phyloP scores from a whole-genome alignment of 2,329 filamentous ascomycete genomes.

The Biscogniauxia sp. region DNA sequence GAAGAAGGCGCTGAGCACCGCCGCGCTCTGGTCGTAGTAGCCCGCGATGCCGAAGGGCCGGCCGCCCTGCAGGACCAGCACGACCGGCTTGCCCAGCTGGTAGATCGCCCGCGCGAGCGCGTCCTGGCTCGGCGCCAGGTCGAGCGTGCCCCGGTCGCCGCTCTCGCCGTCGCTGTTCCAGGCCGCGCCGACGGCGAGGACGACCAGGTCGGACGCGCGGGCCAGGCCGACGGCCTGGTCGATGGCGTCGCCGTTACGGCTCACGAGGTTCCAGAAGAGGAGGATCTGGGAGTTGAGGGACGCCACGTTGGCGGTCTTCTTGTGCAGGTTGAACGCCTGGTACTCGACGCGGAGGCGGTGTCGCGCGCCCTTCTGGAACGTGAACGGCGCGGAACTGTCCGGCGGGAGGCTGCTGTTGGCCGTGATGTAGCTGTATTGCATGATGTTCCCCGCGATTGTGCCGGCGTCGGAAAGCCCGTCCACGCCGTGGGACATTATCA shows the following conservation, averaged over 20 bases:
- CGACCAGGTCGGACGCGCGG: conserved; percentile 35
- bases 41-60: conserved; percentile 40
- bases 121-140: conserved; percentile 38
- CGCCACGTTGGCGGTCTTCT: conserved; percentile 38
- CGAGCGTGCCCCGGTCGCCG: conserved; percentile 39
- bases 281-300: conserved; percentile 42
- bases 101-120: conserved; percentile 37
- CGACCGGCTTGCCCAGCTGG: conserved; percentile 38
- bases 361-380: conserved; percentile 32
- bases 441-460: conserved; percentile 41
- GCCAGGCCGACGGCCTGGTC: conserved; percentile 36
- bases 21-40: conserved; percentile 38
- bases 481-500: conserved; percentile 28
- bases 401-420: conserved; percentile 37
- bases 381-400: conserved; percentile 36
- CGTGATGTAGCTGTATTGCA: conserved; percentile 35
- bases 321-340: conserved; percentile 40
- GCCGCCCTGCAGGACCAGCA: conserved; percentile 41
- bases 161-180: conserved; percentile 46
- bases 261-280: conserved; percentile 46
- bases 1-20: conserved; percentile 39
- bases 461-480: conserved; percentile 24
- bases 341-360: conserved; percentile 42
- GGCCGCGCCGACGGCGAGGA: conserved; percentile 40
- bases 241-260: conserved; percentile 29